Evolutionary conservation across 2,329 filamentous ascomycete genomes (phyloP).

Genomic region (Dactylella cylindrospora): DNA sequence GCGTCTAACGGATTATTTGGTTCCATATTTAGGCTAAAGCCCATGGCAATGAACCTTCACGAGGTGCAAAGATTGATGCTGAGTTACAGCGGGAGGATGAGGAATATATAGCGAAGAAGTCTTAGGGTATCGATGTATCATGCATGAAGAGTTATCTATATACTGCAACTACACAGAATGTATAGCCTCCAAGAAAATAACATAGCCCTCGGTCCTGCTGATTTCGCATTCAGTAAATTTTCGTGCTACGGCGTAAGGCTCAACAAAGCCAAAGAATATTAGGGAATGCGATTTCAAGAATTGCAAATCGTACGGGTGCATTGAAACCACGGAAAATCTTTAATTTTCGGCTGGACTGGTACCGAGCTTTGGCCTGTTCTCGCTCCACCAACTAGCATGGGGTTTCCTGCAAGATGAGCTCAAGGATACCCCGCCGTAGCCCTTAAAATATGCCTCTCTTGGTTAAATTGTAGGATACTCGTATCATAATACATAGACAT

Average conservation of each 20-base stretch:
- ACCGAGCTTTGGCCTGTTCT: slow-evolving; percentile 7
- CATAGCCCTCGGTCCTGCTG: neutral
- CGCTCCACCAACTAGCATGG: slow-evolving; percentile 4
- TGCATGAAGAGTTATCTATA: neutral
- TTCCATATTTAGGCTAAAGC: slow-evolving; percentile 57
- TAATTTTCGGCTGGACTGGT: slow-evolving; percentile 26
- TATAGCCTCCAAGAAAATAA: neutral
- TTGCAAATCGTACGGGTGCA: slow-evolving; percentile 3
- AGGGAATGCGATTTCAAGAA: slow-evolving; percentile 1
- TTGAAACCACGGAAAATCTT: slow-evolving; percentile 28
- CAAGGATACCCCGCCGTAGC: slow-evolving; percentile 18
- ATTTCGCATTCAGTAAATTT: too few relatives aligned
- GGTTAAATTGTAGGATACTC: too few relatives aligned
- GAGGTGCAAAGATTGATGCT: slow-evolving; percentile 71
- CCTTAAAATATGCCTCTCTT: neutral
- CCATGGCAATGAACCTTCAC: slow-evolving; percentile 73
- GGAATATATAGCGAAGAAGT: slow-evolving; percentile 63
- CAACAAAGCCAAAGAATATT: neutral
- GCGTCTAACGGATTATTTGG: neutral
- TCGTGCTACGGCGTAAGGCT: too few relatives aligned
- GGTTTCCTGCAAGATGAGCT: slow-evolving; percentile 8
- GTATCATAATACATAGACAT: too few relatives aligned
- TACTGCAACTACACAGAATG: neutral
- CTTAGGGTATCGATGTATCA: neutral
- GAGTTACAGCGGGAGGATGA: slow-evolving; percentile 69